Percentiles rank a stretch among this genome's conserved stretches.
Evolutionary conservation across 768 basidiomycete genomes (phyloP).

Genomic region (Rhodosporidiobolus sp.): DNA sequence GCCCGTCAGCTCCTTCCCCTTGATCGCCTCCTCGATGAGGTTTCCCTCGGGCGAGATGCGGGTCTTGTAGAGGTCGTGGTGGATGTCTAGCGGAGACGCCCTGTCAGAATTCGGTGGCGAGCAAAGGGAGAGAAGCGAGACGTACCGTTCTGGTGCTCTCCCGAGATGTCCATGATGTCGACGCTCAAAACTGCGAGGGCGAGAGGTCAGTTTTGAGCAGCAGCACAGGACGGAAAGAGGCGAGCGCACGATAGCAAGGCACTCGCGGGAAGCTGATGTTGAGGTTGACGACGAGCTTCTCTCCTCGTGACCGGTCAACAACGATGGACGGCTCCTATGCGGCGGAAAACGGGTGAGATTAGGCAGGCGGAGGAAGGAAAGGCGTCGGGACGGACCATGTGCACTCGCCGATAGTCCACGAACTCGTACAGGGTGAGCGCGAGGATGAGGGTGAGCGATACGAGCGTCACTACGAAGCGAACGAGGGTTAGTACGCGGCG

Average conservation of each 20-base stretch:
- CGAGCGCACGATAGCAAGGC: constrained; percentile 85
- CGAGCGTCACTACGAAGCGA: constrained; percentile 68
- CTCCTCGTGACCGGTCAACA: constrained; percentile 91
- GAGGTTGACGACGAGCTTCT: constrained; percentile 84
- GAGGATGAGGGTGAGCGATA: constrained; percentile 87
- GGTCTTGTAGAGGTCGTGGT: constrained; percentile 83
- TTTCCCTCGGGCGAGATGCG: constrained; percentile 64
- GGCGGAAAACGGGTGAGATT: not conserved
- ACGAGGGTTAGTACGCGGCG: not conserved
- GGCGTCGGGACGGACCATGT: constrained; percentile 41
- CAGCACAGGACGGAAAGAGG: not conserved
- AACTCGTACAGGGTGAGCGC: constrained; percentile 91
- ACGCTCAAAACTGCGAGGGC: constrained; percentile 72
- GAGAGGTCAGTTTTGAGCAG: not conserved
- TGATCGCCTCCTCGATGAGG: constrained; percentile 51
- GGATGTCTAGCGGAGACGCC: constrained; percentile 54
- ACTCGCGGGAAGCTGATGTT: constrained; percentile 95
- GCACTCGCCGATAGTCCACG: constrained; percentile 84
- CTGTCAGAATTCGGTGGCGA: not conserved
- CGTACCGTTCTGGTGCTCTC: constrained; percentile 76
- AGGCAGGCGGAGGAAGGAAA: not conserved
- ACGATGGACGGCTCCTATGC: constrained; percentile 64
- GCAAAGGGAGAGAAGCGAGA: not conserved
- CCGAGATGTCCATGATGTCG: constrained; percentile 97
- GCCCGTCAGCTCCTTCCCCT: constrained; percentile 64